Evolutionary conservation across 441 rosid species (phyloP), one percentile per base, ranked within the genome.

Genomic region (Pelargonium cotyledonis): DNA sequence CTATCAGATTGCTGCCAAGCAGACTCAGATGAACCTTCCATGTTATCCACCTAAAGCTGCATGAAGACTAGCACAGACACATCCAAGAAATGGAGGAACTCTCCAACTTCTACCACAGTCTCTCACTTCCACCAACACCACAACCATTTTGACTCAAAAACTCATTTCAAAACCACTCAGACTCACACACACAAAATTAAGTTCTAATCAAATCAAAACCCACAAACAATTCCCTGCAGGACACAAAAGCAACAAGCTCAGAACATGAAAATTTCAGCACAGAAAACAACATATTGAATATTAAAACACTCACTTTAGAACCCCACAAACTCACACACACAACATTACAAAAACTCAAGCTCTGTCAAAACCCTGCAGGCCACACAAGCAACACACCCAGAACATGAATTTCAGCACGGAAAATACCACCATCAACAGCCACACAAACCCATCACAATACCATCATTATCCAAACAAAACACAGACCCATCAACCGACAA

Each of bases 1-100:
- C 83, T 87, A 76, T 77, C 78, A 53, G 88, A 77, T 69, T 81
- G 81, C 68, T 78, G 83, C 84, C 90, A 85, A 74, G 79, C 83
- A 76, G 90, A 85, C 66, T 85, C 88, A 72, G 96, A 86, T 47
- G 91, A 85, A 78, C 90, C 89, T 73, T 94, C 91, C 98, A 94
- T 94, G 47, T 66, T 73, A 85, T 68, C 87, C 88, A 76, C 88
- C 84, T 70, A 80, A 67, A 75, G 82, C 76, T 71, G 83, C 82
- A 78, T 70, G 77, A 79, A 84, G 72, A 73, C 81, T 81, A 72
- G 75, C 75, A 74, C 61, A 67, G 23, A 77, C 72, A 71, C 78
- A 76, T 77, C 76, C 80, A 80, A 70, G 73, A 75, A 68, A 71
- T 14, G 72, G 73, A 83, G 69, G 73, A 78, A 75, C 66, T 76